Evolutionary conservation across 2,329 filamentous ascomycete species (phyloP), one percentile per base, ranked within the genome.

Genomic region (Verticillium zaregamsianum): DNA sequence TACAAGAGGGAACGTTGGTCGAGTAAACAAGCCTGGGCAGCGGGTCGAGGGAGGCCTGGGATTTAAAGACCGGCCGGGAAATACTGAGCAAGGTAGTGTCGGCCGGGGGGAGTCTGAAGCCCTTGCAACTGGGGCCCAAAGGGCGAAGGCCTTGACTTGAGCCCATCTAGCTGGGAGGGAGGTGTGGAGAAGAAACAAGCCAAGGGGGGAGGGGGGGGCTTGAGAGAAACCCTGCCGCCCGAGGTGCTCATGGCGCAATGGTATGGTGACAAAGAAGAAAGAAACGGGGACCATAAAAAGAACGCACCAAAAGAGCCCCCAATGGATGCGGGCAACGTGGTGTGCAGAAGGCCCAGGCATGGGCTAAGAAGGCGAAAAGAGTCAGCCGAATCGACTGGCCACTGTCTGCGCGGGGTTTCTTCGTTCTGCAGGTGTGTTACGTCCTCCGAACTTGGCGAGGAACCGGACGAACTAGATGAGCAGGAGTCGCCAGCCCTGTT

Each of bases 121-220:
- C 45, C 45, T 49, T 49, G 45, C 45, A 49, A 49, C 45, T 49
- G 45, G n/a, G n/a, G 45, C 17, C 45, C 45, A 49, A 14, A 23
- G 45, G 20, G 37, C 37, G 37, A 40, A 23, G 45, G 11, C 45
- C 45, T 49, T 49, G 45, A 49, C 45, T 49, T 49, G 45, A 49
- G n/a, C 23, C 45, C 45, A 23, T 11, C 45, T 25, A 49, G 45
- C 28, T 25, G 55, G 55, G 55, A 56, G 28, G 55, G 55, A 32
- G 55, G 55, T 56, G 55, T 56, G 55, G 55, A 56, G 55, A 56
- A 56, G 15, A 23, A 56, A 56, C 25, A 33, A 20, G 55, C 25
- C 31, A 56, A 56, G 55, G 55, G 55, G 55, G 14, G 55, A 8
- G 45, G 45, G 40, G 8, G 40, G 40, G 11, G 45, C 20, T 28